These are phyloP conservation scores for Candida glaebosa DNA, from an alignment of 805 yeast genomes.

Conservation along the genomic window DNA sequence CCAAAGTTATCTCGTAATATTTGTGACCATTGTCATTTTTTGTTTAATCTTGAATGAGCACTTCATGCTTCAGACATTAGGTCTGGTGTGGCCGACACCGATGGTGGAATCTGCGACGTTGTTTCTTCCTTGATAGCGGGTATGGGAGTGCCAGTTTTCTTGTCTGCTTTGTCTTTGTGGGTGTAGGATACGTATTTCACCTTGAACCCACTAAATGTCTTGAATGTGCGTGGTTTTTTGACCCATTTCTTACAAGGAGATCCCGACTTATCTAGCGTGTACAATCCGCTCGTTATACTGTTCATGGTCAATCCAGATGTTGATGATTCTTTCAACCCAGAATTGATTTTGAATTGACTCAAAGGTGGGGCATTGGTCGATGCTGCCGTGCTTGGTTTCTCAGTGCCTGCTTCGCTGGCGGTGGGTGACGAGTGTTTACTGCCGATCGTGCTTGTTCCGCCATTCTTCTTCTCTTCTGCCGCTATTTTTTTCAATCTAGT, in stretches of 20 bases:
- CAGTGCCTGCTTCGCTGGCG: constrained; percentile 6
- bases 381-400: constrained; percentile 4
- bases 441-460: constrained; percentile 8
- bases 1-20: too few relatives aligned
- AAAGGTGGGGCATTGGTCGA: constrained; percentile 5
- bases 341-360: constrained; percentile 28
- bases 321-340: constrained; percentile 38
- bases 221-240: constrained; percentile 31
- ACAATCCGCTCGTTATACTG: constrained; percentile 22
- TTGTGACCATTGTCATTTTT: too few relatives aligned
- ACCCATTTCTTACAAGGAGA: constrained; percentile 32
- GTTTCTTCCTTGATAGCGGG: constrained; percentile 2
- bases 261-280: constrained; percentile 34
- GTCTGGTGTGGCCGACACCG: constrained; percentile 9
- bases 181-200: constrained; percentile 22
- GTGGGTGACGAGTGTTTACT: constrained; percentile 6
- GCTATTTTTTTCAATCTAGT: constrained; percentile 29
- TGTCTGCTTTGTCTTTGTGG: constrained; percentile 14
- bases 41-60: too few relatives aligned
- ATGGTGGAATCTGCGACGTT: constrained; percentile 3
- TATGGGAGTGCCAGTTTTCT: not conserved
- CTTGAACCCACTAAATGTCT: constrained; percentile 43
- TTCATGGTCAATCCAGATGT: constrained; percentile 40
- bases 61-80: constrained; percentile 3
- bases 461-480: constrained; percentile 24